A percentile compares a stretch with the other conserved stretches of the same genome.
Conservation (phyloP, 768 basidiomycete species). For the Tulasnella sp. region DNA sequence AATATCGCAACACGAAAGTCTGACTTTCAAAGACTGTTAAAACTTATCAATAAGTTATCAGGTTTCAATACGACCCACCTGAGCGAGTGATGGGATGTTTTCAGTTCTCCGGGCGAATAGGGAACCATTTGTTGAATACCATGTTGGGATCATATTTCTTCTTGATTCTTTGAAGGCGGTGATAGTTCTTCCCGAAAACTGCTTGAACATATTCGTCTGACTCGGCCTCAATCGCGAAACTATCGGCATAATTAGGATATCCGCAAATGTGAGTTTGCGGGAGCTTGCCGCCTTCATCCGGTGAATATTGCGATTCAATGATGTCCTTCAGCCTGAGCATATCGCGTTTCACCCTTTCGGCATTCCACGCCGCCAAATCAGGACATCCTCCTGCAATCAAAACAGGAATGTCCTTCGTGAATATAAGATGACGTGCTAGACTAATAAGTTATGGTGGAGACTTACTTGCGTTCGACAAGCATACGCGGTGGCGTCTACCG, state of each 20-base stretch:
- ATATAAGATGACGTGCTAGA: no score
- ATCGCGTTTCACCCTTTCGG: constrained; percentile 6
- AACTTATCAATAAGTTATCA: no score
- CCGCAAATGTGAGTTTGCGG: constrained; percentile 3
- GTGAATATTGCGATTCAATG: constrained; percentile 1
- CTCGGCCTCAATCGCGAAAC: neutral
- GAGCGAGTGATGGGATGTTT: no score
- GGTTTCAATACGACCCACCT: no score
- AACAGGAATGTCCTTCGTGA: neutral
- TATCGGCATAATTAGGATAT: constrained; percentile 6
- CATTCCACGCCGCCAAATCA: no score
- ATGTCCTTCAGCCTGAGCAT: neutral
- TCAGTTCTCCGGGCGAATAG: constrained; percentile 15
- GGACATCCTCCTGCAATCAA: no score
- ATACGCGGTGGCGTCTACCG: constrained; percentile 1
- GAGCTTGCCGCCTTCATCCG: neutral
- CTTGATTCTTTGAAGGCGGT: constrained; percentile 11
- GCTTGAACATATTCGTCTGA: constrained; percentile 2
- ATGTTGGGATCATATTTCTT: constrained; percentile 17
- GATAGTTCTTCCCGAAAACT: constrained; percentile 13
- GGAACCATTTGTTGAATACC: constrained; percentile 19
- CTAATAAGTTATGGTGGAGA: no score
- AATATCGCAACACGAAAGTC: no score
- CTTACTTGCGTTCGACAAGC: neutral
- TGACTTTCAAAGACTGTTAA: no score